Evolutionary conservation across 768 basidiomycete genomes (phyloP).

Genomic region (Leccinum sublutescens): DNA sequence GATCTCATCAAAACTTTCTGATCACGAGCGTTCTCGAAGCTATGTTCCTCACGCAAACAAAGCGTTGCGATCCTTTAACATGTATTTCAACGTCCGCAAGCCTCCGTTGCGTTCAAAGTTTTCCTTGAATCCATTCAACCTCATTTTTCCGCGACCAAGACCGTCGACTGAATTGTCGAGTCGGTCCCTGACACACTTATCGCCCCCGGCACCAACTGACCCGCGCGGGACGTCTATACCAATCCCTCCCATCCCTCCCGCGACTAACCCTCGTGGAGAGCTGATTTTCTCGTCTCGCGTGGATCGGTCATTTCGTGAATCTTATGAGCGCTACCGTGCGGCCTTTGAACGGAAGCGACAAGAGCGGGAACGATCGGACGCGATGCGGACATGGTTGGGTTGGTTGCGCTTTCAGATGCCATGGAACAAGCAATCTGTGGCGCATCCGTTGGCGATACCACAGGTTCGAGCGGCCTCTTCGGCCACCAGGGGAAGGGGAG

Average conservation of each 20-base stretch:
- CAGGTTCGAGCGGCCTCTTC: constrained; percentile 26
- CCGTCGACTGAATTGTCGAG: constrained; percentile 18
- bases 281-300: constrained; percentile 94
- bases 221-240: constrained; percentile 46
- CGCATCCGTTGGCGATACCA: constrained; percentile 9
- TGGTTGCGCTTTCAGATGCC: constrained; percentile 30
- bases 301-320: constrained; percentile 76
- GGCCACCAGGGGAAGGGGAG: constrained; percentile 26
- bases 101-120: constrained; percentile 67
- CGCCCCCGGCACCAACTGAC: constrained; percentile 35
- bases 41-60: constrained; percentile 96
- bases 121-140: constrained; percentile 39
- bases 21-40: constrained; percentile 42
- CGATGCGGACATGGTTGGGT: constrained; percentile 31
- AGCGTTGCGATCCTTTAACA: constrained; percentile 89
- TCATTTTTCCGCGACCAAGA: constrained; percentile 35
- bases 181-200: constrained; percentile 28
- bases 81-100: constrained; percentile 92
- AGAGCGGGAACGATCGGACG: constrained; percentile 51
- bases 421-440: constrained; percentile 23
- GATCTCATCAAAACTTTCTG: constrained; percentile 14
- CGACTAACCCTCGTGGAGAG: constrained; percentile 90
- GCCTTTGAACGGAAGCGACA: constrained; percentile 81
- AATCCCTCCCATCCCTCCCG: constrained; percentile 74
- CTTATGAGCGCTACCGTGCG: constrained; percentile 88